Evolutionary conservation across 768 basidiomycete genomes (phyloP), one percentile per base, ranked within the genome.

Genomic region (Sarcomyxa edulis): DNA sequence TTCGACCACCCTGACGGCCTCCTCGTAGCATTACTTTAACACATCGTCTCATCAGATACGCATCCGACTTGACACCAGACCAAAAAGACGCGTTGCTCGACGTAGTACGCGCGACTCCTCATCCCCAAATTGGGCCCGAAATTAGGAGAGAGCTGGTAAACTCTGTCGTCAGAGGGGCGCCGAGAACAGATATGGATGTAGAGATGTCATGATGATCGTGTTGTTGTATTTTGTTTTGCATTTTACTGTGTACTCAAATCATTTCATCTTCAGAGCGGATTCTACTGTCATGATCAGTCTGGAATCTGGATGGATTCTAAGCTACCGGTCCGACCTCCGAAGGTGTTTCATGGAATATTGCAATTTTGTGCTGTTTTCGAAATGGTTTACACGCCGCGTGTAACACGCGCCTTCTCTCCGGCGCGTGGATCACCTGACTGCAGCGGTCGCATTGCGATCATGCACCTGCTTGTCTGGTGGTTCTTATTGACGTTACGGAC

Each of bases 11-110:
- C 12, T 39, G 12, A 37, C 10, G 23, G 26, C 28, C 37, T 40
- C 26, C 37, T 40, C 26, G 9, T 24, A n/a, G 14, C 25, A 28
- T 44, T 3, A 15, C 14, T 19, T 40, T 32, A n/a, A 15, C 7
- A 7, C 15, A 14, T 7, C 16, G 15, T 41, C 7, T 32, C n/a
- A 25, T 4, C 51, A 96, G 94, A 53, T 99, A 97, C 61, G 85
- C 91, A 5, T 79, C 85, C 12, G 94, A 98, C 62, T 58, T 99
- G 50, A 95, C 95, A 0, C 88, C 89, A 2, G 95, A 99, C 55
- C 96, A 99, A 53, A 98, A 98, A 59, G 92, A 97, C 55, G 92
- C 95, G 1, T 65, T 99, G n/a, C 64, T 97, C 38, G 95, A 98
- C 49, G 92, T 97, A 29, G 72, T 94, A 33, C 78, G 92, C 18